Base-by-base conservation (phyloP, 805 yeast genomes). In the Blastobotrys chiropterorum region DNA sequence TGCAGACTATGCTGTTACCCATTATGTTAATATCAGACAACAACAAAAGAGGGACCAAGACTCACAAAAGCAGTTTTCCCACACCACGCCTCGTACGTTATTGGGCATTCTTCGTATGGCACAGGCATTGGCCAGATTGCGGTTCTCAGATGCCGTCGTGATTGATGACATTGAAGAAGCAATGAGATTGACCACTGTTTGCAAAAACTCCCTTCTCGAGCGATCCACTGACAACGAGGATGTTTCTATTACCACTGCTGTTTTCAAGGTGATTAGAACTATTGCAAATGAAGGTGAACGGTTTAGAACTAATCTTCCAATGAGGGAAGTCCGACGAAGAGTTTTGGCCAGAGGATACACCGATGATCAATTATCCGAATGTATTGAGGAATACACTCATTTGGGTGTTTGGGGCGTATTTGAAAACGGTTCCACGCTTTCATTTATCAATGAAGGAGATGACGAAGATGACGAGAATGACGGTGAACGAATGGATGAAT, bases 161-260 rank as follows among this genome's bases (percentile, higher is more conserved):
- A 71, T 75, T 43, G 86, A 80, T 53, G 98, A 94, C 68, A 97
- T 94, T 41, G 98, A 94, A 63, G 99, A 94, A 71, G 97, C 99
- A 0, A 73, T 94, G 62, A 80, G 99, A 63, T 77, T 94, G 59
- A 75, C 84, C 52, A 84, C 84, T 60, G 95, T 87, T 13, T 88
- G 96, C n/a, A 87, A 90, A 69, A 82, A 85, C 53, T 85, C 96
- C 5, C 75, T 92, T 61, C 78, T 79, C 42, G 79, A 75, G 46
- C 73, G 71, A 55, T 65, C 66, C 39, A 72, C 72, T 48, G 69
- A 64, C 15, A 68, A 74, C 41, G 87, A 81, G 56, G 95, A 87
- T 61, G 77, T 79, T 50, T 78, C 86, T 49, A 77, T 82, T 5
- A 75, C 81, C 3, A 79, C 95, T 11, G 81, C 78, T 64, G 83